A percentile compares a stretch with the other conserved stretches of the same genome.
Evolutionary conservation across 2,329 filamentous ascomycete species (phyloP).

Genomic region (Verticillium tricorpus): DNA sequence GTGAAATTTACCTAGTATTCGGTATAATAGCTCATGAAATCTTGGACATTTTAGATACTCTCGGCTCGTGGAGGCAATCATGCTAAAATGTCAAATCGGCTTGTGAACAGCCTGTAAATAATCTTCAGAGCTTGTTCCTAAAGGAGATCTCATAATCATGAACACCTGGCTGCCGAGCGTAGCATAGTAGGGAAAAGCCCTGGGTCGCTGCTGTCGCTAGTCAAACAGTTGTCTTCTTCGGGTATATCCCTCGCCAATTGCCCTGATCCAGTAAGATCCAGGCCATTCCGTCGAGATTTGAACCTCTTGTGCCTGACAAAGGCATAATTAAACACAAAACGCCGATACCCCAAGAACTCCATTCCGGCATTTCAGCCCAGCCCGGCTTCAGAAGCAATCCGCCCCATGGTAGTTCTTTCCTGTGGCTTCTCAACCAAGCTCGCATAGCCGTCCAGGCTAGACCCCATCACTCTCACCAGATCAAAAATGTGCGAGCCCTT

Average conservation of each 20-base stretch:
- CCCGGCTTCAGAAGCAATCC: constrained; percentile 19
- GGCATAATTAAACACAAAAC: background rate
- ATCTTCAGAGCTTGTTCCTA: too few relatives aligned
- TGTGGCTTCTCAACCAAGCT: constrained; percentile 51
- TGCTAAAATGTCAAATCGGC: too few relatives aligned
- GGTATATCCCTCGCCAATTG: background rate
- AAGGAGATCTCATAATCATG: too few relatives aligned
- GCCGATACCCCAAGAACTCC: background rate
- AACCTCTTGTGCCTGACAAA: background rate
- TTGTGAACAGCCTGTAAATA: too few relatives aligned
- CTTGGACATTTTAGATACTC: too few relatives aligned
- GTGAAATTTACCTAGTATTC: background rate
- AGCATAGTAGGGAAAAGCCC: too few relatives aligned
- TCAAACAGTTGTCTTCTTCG: background rate
- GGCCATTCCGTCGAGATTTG: background rate
- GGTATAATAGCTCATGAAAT: too few relatives aligned
- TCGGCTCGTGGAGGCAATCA: too few relatives aligned
- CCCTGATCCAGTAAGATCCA: background rate
- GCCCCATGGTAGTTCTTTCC: constrained; percentile 39
- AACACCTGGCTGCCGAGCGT: too few relatives aligned
- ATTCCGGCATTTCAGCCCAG: background rate
- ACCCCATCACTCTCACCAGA: constrained; percentile 53
- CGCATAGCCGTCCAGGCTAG: constrained; percentile 52
- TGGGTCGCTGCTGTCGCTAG: too few relatives aligned
- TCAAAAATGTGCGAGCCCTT: constrained; percentile 59